Evolutionary conservation across 352 stramenopile species (phyloP).

Genomic region (Phytophthora kernoviae): DNA sequence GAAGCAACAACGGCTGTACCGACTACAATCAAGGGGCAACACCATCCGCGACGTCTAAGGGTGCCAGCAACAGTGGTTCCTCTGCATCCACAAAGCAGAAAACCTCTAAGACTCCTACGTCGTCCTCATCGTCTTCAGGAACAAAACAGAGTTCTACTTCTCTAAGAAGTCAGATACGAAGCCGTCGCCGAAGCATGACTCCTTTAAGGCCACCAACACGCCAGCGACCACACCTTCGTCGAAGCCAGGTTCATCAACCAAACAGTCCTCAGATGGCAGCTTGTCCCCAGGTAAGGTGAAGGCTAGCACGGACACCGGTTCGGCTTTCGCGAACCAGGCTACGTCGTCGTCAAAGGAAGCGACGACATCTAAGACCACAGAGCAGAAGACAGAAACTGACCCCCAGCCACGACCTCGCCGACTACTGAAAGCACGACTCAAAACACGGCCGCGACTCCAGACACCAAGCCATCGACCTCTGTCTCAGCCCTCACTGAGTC

Average conservation of each 20-base stretch:
- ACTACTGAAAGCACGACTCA: slow-evolving; percentile 10
- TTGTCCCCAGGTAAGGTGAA: slow-evolving; percentile 27
- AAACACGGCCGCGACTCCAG: neutral
- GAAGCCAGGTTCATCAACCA: neutral
- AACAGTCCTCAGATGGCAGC: neutral
- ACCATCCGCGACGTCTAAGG: neutral
- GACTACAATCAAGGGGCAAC: slow-evolving; percentile 2
- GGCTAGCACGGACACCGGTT: slow-evolving; percentile 34
- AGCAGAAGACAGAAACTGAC: neutral
- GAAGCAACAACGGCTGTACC: slow-evolving; percentile 5
- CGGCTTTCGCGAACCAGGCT: slow-evolving; percentile 28
- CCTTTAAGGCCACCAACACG: slow-evolving; percentile 10
- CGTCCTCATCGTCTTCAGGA: slow-evolving; percentile 4
- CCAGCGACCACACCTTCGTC: slow-evolving; percentile 4
- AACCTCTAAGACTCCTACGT: neutral
- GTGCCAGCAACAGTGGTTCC: neutral
- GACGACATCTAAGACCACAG: neutral
- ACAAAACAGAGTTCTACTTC: too few species aligned
- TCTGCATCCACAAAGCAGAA: slow-evolving; percentile 3
- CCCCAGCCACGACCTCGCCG: neutral
- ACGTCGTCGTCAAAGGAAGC: slow-evolving; percentile 4
- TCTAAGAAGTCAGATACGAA: too few species aligned
- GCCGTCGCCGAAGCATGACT: too few species aligned
- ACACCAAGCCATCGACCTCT: neutral
- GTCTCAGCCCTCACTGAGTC: slow-evolving; percentile 49